Base-by-base conservation (phyloP, 495 filamentous ascomycete genomes). In the Venustampulla echinocandica region DNA sequence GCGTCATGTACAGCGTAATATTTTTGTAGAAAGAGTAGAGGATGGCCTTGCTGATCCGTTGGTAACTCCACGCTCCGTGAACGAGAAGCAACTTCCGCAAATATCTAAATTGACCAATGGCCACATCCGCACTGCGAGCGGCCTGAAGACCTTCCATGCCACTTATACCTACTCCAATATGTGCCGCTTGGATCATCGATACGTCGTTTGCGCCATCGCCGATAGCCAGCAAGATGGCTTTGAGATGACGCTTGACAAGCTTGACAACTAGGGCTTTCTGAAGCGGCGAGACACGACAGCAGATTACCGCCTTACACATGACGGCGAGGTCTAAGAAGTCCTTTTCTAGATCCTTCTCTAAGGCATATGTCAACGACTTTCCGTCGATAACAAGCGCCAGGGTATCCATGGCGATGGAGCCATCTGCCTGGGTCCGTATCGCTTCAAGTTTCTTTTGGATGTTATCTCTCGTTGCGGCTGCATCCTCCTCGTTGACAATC, bases 11-110 rank as follows among this genome's bases (percentile, higher is more conserved):
- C 34, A 99, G 70, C 2, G 89, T 82, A 54, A 97, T 95, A 67
- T 99, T 99, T 72, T 99, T 99, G 72, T 99, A 99, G 62, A 95
- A 99, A 1, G 92, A 97, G 65, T 96, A 99, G 34, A 99, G 65
- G 54, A 99, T 97, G 24, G 92, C 85, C 62, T 90, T 94, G 73
- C 83, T 87, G 58, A 99, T 86, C 30, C 93, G 86, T 55, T 96
- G 90, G 58, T 99, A 99, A 58, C 84, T 90, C 93, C 93, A 99
- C 9, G 90, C 80, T 37, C 93, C 93, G 58, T 99, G 93, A 9
- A 99, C 93, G 28, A 99, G 77, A 10, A 96, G 77, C 32, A 99
- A 74, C 63, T 99, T 99, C 46, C 89, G 82, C 34, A 99, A 77
- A 66, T 83, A 99, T 49, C 93, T 81, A 71, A 99, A 99, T 63